These are phyloP conservation scores for Tuber melanosporum DNA, from an alignment of 495 filamentous ascomycete genomes.

Conservation along the genomic window DNA sequence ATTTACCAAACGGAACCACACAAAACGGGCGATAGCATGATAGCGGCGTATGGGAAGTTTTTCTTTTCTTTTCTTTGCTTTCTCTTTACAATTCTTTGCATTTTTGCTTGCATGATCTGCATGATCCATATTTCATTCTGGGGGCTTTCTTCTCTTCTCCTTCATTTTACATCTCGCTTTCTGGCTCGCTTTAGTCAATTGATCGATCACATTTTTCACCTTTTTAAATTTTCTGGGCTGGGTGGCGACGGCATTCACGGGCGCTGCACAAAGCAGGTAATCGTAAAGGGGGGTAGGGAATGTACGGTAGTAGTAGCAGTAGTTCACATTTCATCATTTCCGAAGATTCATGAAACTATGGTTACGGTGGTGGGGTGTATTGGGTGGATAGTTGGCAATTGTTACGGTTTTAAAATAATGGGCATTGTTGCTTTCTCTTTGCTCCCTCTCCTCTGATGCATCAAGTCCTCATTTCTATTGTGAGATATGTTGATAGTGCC, in stretches of 20 bases:
- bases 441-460: neutral
- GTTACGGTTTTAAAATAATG: neutral
- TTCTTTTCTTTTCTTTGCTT: slow-evolving; percentile 3
- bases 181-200: neutral
- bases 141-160: slow-evolving; percentile 3
- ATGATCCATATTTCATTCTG: slow-evolving; percentile 15
- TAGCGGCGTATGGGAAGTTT: slow-evolving; percentile 7
- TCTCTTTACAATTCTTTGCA: slow-evolving; percentile 14
- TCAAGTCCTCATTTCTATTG: neutral
- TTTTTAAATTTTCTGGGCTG: neutral
- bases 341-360: neutral
- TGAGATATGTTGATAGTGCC: neutral
- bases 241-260: neutral
- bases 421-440: neutral
- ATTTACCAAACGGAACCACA: neutral
- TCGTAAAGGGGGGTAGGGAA: neutral
- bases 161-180: slow-evolving; percentile 10
- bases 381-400: neutral
- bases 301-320: neutral
- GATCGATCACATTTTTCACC: neutral
- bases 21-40: neutral
- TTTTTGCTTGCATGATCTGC: neutral
- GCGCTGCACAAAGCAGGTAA: neutral
- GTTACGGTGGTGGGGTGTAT: neutral
- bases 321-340: neutral